Percentiles rank a stretch among this genome's conserved stretches.
Conservation (phyloP, 1,284 basidiomycete genomes). For the Ustilago hordei region DNA sequence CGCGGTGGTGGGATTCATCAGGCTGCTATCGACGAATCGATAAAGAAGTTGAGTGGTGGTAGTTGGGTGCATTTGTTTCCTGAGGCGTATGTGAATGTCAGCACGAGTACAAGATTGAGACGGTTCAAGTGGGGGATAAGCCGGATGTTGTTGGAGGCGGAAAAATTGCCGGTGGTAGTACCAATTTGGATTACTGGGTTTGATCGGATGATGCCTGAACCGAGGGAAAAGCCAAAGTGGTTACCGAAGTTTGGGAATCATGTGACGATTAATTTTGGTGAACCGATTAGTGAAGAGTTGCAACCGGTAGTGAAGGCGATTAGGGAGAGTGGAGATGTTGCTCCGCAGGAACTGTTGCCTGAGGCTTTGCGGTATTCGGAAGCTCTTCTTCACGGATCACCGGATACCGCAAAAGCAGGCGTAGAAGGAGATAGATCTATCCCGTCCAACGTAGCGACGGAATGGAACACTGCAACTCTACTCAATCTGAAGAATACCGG, state of each 20-base stretch:
- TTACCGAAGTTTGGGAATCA: slow-evolving; percentile 58
- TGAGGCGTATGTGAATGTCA: slow-evolving; percentile 87
- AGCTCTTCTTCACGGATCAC: neutral
- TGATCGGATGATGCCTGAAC: slow-evolving; percentile 67
- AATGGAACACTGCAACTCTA: slow-evolving; percentile 28
- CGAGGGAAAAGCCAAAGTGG: slow-evolving; percentile 55
- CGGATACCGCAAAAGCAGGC: neutral
- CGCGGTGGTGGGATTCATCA: slow-evolving; percentile 91
- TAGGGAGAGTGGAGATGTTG: slow-evolving; percentile 7
- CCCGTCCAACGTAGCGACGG: slow-evolving; percentile 26
- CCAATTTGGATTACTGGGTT: slow-evolving; percentile 90
- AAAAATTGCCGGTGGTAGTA: slow-evolving; percentile 78
- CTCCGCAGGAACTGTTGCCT: slow-evolving; percentile 31
- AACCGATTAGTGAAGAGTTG: slow-evolving; percentile 44
- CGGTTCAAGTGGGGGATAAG: slow-evolving; percentile 97
- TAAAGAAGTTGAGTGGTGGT: slow-evolving; percentile 81
- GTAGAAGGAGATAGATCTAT: slow-evolving; percentile 13
- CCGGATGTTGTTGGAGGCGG: slow-evolving; percentile 71
- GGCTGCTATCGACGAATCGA: slow-evolving; percentile 83
- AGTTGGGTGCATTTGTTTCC: slow-evolving; percentile 95
- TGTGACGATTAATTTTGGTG: slow-evolving; percentile 61
- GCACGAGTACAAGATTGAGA: slow-evolving; percentile 75
- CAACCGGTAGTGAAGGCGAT: slow-evolving; percentile 33
- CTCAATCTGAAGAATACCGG: neutral
- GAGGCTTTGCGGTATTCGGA: slow-evolving; percentile 13